These are phyloP conservation scores for Calonectria henricotiae DNA, from an alignment of 2,329 filamentous ascomycete species.

Conservation along the genomic window DNA sequence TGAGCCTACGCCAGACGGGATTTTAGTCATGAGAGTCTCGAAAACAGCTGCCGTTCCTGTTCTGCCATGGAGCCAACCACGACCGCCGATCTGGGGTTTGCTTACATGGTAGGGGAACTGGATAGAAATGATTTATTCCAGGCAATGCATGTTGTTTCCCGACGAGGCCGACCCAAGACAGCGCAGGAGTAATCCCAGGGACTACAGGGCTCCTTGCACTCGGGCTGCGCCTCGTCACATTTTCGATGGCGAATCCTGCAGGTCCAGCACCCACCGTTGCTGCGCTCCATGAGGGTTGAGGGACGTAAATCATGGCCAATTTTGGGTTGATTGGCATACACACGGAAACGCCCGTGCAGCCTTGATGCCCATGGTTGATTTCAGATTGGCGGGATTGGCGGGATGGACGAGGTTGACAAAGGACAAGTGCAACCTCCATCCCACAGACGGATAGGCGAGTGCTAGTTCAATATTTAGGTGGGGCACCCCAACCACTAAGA, in stretches of 20 bases:
- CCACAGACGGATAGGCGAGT: neutral
- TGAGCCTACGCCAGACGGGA: slow-evolving; percentile 18
- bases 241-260: neutral
- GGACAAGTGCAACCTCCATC: no score
- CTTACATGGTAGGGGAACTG: slow-evolving; percentile 52
- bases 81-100: slow-evolving; percentile 48
- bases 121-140: slow-evolving; percentile 53
- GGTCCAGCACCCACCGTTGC: neutral
- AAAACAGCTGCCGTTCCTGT: slow-evolving; percentile 35
- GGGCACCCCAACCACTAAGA: no score
- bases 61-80: slow-evolving; percentile 48
- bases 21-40: slow-evolving; percentile 25
- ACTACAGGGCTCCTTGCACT: slow-evolving; percentile 8
- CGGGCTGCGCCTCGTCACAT: neutral
- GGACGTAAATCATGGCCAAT: no score
- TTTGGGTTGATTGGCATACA: neutral
- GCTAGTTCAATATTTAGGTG: neutral
- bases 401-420: neutral
- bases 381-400: neutral
- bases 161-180: neutral
- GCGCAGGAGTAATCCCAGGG: neutral
- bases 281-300: no score
- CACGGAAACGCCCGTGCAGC: neutral
- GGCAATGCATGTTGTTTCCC: slow-evolving; percentile 45
- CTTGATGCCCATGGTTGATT: neutral